A percentile compares a stretch with the other conserved stretches of the same genome.
These are phyloP conservation scores for Plasmodium relictum DNA, from an alignment of 169 alveolate genomes.

Conservation along the genomic window DNA sequence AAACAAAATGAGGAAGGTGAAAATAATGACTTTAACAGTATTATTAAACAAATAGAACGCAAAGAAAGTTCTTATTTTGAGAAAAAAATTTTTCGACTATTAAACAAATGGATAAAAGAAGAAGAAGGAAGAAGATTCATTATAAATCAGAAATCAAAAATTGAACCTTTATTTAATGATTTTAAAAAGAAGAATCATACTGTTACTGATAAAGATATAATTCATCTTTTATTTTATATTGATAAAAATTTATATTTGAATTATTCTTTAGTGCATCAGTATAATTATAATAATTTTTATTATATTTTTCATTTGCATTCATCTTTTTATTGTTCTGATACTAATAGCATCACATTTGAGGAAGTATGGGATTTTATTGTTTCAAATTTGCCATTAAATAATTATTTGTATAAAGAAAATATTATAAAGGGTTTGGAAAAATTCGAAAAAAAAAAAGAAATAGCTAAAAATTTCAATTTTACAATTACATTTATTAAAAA, in stretches of 20 bases:
- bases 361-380: conserved; percentile 52
- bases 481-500: conserved; percentile 47
- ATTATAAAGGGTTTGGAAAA: conserved; percentile 47
- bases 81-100: conserved; percentile 20
- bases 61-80: conserved; percentile 66
- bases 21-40: not conserved
- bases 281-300: conserved; percentile 43
- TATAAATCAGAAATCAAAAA: conserved; percentile 40
- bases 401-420: conserved; percentile 55
- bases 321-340: conserved; percentile 70
- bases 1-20: not conserved
- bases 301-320: conserved; percentile 45
- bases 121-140: conserved; percentile 75
- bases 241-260: conserved; percentile 60
- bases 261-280: conserved; percentile 60
- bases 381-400: conserved; percentile 66
- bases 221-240: conserved; percentile 52
- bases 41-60: conserved; percentile 38
- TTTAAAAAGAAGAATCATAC: conserved; percentile 61
- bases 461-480: conserved; percentile 28
- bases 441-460: conserved; percentile 37
- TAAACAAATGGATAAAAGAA: conserved; percentile 63
- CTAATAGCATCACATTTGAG: conserved; percentile 69
- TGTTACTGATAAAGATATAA: conserved; percentile 68
- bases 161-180: conserved; percentile 45